Base-by-base conservation (phyloP, 768 basidiomycete genomes). In the Podaxis rugospora region DNA sequence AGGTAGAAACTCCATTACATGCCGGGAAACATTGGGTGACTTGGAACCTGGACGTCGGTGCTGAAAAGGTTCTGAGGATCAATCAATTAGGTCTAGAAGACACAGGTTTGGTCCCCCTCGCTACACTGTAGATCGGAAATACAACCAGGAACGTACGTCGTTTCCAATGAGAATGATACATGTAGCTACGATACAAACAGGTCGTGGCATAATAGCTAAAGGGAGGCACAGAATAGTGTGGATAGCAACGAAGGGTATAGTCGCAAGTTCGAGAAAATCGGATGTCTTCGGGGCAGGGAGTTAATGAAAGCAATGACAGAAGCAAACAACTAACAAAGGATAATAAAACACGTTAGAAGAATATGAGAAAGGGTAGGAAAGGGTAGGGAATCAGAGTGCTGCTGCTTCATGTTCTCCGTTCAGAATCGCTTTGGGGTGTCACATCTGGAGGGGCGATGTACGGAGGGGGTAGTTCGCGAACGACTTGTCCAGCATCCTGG, bases 401-500 rank as follows among this genome's bases (percentile, higher is more conserved):
- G 5, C 44, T 18, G 7, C 44, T 21, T 57, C n/a, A 57, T 47
- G 55, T 18, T 16, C 35, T 50, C 47, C n/a, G 27, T 16, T 50
- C 56, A 21, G 56, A 7, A 39, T 50, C n/a, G 46, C 25, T 27
- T 23, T 37, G 35, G 3, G 23, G 36, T 13, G n/a, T 18, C 14
- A 23, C 28, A n/a, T 47, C 61, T 37, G 55, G 57, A 4, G 52
- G 57, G 2, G 76, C 72, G 9, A 65, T 62, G 58, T 79, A 78
- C 3, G 78, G 77, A 27, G 78, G 77, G 7, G 77, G 77, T 0
- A 76, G 68, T 59, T 78, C 77, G 27, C 72, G 74, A n/a, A 77
- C 74, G 16, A 71, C 60, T 42, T 62, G 65, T 27, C 67, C 69
- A 13, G 72, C 76, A 57, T 79, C 77, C 35, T 69, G 66, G 65